Evolutionary conservation across 148 eudicot species (phyloP), one percentile per base, ranked within the genome.

Genomic region (Spergularia bocconei): DNA sequence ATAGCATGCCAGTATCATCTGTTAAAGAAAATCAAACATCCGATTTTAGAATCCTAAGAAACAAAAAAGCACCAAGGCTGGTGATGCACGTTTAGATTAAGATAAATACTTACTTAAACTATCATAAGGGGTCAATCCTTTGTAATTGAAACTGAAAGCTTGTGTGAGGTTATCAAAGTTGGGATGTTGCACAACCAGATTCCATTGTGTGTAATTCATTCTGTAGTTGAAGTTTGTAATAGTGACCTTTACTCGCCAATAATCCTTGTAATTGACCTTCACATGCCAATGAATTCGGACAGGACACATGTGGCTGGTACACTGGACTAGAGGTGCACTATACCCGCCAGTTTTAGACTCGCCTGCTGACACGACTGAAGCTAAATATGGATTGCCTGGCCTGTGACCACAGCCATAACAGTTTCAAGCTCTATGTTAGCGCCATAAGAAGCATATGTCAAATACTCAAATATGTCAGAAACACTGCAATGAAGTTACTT

Each of bases 271-370:
- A 81, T 86, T 90, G 60, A 83, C 79, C 76, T 87, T 87, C 53
- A 88, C 85, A 60, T 90, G 93, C 93, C 91, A 88, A 72, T 90
- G 93, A 51, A 88, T 84, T 54, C 91, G 83, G 44, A 90, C 86
- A 1, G 93, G 91, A 71, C 91, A 90, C 91, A 90, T 90, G 67
- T 90, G 93, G 47, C 56, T 83, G 29, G 88, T 88, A 74, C 93
- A 86, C 64, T 78, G 88, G 75, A 90, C 77, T 20, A 90, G 77
- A 76, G 88, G 88, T 4, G 77, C 56, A 52, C 19, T 66, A 41
- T 57, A 64, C 55, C 48, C 79, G 51, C 14, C 67, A 62, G 74
- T 13, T 73, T 81, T 81, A 20, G 80, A 44, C 19, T 74, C 39
- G 50, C 84, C 80, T 25, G 77, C 78, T 57, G 87, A 67, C 72